Evolutionary conservation across 768 basidiomycete genomes (phyloP), one percentile per base, ranked within the genome.

Genomic region (Pulveroboletus sp.): DNA sequence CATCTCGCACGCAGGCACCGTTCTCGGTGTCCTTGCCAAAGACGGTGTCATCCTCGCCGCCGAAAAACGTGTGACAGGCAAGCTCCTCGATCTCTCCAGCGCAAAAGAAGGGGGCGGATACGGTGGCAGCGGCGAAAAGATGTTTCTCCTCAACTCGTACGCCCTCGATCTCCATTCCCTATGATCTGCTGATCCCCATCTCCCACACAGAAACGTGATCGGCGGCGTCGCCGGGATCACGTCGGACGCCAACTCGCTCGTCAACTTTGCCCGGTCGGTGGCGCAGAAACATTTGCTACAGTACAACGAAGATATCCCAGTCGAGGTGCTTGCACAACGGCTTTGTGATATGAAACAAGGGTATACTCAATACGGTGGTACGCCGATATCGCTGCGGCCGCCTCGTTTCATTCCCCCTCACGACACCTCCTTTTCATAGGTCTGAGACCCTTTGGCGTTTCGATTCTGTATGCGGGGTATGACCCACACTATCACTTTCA

Each of bases 321-420:
- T 97, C 25, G 97, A 99, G 69, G 75, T 95, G 60, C 84, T 99
- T 47, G 89, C 94, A 12, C 94, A 97, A 65, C 79, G 87, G 47
- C 71, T 99, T 50, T 98, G 95, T 62, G 90, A 99, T 71, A 82
- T 95, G 76, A 99, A 99, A 75, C 97, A 99, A 67, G 94, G 94
- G 8, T 98, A 97, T 66, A 98, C 95, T 33, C 95, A 98, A 62
- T 94, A 82, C 56, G 94, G 95, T 74, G 94, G 93, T 88, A 57
- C 52, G 79, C 48, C 33, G n/a, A 2, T 5, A 0, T 12, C 33
- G 17, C 6, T 29, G 8, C 11, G 5, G n/a, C n/a, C 29, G n/a
- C 5, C 19, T 3, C 14, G n/a, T 19, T 29, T 19, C 36, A 4
- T 32, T 25, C 6, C n/a, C n/a, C 23, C 23, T 19, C 10, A 35